Evolutionary conservation across 495 filamentous ascomycete genomes (phyloP).

Genomic region (Neurospora sp.): DNA sequence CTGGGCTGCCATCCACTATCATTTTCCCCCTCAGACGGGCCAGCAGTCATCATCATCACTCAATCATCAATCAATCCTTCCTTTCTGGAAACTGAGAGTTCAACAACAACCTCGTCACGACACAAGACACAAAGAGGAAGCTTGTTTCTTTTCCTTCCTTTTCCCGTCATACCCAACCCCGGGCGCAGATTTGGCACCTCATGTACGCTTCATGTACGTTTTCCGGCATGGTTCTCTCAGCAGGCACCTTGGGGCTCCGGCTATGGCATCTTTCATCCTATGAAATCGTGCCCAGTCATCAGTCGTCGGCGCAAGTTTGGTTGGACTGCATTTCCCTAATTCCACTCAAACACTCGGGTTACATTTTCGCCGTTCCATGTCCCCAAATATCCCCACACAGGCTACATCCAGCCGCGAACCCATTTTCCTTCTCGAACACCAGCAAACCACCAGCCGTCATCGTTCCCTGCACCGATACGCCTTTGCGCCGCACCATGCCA

Average conservation of each 20-base stretch:
- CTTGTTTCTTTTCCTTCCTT: background rate
- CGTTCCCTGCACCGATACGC: conserved; percentile 8
- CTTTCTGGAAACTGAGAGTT: background rate
- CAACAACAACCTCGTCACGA: conserved; percentile 2
- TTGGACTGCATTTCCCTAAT: conserved; percentile 22
- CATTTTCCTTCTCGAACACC: conserved; percentile 17
- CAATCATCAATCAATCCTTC: background rate
- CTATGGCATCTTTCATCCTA: conserved; percentile 21
- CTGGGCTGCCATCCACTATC: background rate
- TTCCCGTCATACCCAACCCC: background rate
- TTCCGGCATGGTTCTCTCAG: conserved; percentile 20
- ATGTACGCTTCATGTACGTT: conserved; percentile 19
- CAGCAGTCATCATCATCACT: background rate
- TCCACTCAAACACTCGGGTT: conserved; percentile 19
- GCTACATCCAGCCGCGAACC: conserved; percentile 4
- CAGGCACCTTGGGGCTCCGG: conserved; percentile 13
- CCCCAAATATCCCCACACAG: conserved; percentile 7
- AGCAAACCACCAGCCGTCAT: conserved; percentile 7
- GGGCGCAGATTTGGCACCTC: conserved; percentile 6
- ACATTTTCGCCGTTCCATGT: conserved; percentile 16
- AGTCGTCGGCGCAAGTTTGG: conserved; percentile 23
- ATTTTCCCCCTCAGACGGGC: background rate
- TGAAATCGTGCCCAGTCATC: conserved; percentile 31
- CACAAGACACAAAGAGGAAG: background rate
- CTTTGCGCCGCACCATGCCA: conserved; percentile 2